A percentile compares a stretch with the other conserved stretches of the same genome.
These are phyloP conservation scores for Rubroshorea leprosula DNA, from an alignment of 345 rosid species.

Conservation along the genomic window DNA sequence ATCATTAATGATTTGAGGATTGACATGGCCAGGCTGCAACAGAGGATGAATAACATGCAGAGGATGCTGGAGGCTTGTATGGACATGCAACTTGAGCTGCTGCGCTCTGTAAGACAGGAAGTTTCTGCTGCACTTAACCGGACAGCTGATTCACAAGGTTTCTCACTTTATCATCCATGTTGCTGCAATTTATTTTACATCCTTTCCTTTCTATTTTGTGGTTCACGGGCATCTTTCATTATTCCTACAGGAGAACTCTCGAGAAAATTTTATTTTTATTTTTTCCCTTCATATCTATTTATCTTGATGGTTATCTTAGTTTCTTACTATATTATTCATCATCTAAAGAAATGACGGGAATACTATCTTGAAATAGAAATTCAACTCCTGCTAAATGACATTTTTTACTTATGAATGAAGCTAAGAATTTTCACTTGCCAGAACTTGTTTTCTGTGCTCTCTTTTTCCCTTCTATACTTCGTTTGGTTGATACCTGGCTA, in stretches of 20 bases:
- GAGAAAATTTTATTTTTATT: no score
- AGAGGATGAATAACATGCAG: constrained; percentile 89
- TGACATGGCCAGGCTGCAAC: constrained; percentile 91
- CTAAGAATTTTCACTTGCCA: background rate
- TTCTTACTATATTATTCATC: no score
- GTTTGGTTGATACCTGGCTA: background rate
- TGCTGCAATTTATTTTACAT: background rate
- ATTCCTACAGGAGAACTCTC: no score
- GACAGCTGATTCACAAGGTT: constrained; percentile 54
- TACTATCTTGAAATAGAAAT: background rate
- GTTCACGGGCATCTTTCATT: no score
- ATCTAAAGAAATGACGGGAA: no score
- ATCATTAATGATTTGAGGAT: constrained; percentile 69
- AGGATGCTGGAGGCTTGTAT: constrained; percentile 91
- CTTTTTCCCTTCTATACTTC: background rate
- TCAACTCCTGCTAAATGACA: no score
- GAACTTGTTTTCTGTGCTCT: background rate
- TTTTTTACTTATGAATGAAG: background rate
- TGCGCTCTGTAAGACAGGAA: constrained; percentile 84
- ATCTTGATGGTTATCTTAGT: no score
- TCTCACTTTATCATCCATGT: background rate
- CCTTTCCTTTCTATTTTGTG: background rate
- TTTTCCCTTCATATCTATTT: no score
- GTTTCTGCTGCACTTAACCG: constrained; percentile 82
- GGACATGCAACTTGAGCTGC: constrained; percentile 98